Percentiles rank a stretch among this genome's conserved stretches.
Conservation (phyloP, 306 rosid genomes). For the Elaeagnus macrophylla region DNA sequence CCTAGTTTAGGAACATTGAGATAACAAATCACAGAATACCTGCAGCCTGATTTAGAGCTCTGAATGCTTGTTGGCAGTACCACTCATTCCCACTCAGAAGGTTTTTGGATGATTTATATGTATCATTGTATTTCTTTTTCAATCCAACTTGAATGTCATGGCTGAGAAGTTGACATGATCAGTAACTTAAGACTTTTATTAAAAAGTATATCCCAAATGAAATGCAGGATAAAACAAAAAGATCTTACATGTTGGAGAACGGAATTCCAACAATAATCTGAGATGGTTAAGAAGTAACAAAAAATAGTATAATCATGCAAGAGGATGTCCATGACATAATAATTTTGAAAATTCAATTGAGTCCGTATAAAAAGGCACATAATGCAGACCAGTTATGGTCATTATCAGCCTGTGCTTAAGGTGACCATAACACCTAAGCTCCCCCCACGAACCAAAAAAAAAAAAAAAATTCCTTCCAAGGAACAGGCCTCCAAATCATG, state of each 20-base stretch:
- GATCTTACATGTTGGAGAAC: slow-evolving; percentile 84
- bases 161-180: slow-evolving; percentile 38
- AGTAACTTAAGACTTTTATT: slow-evolving; percentile 17
- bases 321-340: too few relatives aligned
- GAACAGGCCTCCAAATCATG: neutral
- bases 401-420: too few relatives aligned
- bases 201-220: neutral
- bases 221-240: slow-evolving; percentile 12
- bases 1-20: slow-evolving; percentile 3
- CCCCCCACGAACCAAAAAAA: neutral
- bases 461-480: slow-evolving; percentile 3
- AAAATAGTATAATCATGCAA: neutral
- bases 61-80: slow-evolving; percentile 95
- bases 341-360: neutral
- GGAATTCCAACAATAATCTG: slow-evolving; percentile 94
- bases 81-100: slow-evolving; percentile 79
- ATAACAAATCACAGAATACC: slow-evolving; percentile 33
- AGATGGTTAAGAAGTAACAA: slow-evolving; percentile 54
- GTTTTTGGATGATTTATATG: slow-evolving; percentile 58
- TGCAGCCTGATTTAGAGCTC: slow-evolving; percentile 97
- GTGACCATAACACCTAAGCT: too few relatives aligned
- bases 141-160: slow-evolving; percentile 69
- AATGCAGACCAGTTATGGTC: too few relatives aligned
- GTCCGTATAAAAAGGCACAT: too few relatives aligned
- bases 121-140: slow-evolving; percentile 81